Base-by-base conservation (phyloP, 179 eudicot species). In the Actinidia arguta region DNA sequence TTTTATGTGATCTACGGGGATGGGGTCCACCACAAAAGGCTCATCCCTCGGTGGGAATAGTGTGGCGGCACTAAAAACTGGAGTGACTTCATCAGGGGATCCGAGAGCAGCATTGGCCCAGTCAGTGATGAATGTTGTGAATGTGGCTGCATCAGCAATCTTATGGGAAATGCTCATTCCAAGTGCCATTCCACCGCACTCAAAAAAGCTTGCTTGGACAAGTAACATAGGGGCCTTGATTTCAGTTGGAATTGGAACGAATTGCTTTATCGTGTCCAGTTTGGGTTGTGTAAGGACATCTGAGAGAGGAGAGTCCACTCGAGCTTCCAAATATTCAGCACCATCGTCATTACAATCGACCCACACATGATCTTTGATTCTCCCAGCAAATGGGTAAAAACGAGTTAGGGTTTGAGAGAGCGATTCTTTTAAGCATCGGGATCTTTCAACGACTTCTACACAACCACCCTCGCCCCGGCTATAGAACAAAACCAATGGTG, bases 301-400 rank as follows among this genome's bases (percentile, higher is more conserved):
- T 2, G 27, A 7, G n/a, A 86, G 86, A 24, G 22, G 22, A 16
- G 20, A 47, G 8, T 80, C 50, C 4, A 78, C 85, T 14, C 75
- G 22, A 17, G 89, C 69, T 4, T 80, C 85, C 0, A 55, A 78
- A 56, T 56, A 88, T 55, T 8, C 44, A 75, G 83, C 91, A 8
- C 89, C 89, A 56, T 78, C 61, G 66, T 88, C 88, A 56, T 84
- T 82, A 42, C 87, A 86, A 24, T 82, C 70, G 7, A 78, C 68
- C 5, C 14, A 9, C 1, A 0, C 14, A 11, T 84, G 80, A 10
- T 82, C 80, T 70, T 52, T 75, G 59, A 88, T 48, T 4, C 50
- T 59, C 11, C 91, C 86, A 1, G 91, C 89, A 8, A 88, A 79
- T 9, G 89, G 91, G 75, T 82, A 86, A 50, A 86, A 88, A 22